These are phyloP conservation scores for Yamadazyma jaroonii DNA, from an alignment of 1,139 yeast species.

Conservation along the genomic window DNA sequence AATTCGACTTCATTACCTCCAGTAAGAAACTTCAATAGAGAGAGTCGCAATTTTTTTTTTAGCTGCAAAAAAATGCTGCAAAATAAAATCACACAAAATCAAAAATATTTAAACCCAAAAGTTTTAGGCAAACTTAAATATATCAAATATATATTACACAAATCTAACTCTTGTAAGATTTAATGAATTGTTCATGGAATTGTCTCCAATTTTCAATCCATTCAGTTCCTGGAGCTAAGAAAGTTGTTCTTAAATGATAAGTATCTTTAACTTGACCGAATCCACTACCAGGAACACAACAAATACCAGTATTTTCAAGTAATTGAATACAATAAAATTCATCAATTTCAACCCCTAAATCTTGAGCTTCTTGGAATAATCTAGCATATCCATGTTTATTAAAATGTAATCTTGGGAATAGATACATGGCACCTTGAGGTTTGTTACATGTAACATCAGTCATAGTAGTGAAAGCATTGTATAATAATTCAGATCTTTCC, in stretches of 20 bases:
- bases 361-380: constrained; percentile 61
- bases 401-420: constrained; percentile 77
- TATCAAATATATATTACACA: too few relatives aligned
- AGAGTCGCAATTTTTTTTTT: too few relatives aligned
- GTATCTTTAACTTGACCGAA: constrained; percentile 91
- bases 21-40: constrained; percentile 12
- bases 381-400: constrained; percentile 44
- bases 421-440: constrained; percentile 97
- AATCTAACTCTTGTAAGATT: constrained; percentile 39
- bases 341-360: constrained; percentile 61
- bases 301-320: constrained; percentile 88
- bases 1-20: constrained; percentile 15
- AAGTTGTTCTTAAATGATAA: constrained; percentile 91
- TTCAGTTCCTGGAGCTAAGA: constrained; percentile 90
- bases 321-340: constrained; percentile 84
- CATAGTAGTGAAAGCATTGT: constrained; percentile 69
- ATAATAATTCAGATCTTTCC: constrained; percentile 61
- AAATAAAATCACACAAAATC: too few relatives aligned
- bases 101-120: too few relatives aligned
- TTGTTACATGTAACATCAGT: constrained; percentile 80
- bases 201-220: constrained; percentile 76
- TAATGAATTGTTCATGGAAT: constrained; percentile 74
- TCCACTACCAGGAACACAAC: constrained; percentile 97
- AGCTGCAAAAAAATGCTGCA: too few relatives aligned
- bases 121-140: too few relatives aligned